Percentiles rank a stretch among this genome's conserved stretches.
phyloP scores from a whole-genome alignment of 192 early-diverging fungal species.

The Rhizophlyctis rosea region DNA sequence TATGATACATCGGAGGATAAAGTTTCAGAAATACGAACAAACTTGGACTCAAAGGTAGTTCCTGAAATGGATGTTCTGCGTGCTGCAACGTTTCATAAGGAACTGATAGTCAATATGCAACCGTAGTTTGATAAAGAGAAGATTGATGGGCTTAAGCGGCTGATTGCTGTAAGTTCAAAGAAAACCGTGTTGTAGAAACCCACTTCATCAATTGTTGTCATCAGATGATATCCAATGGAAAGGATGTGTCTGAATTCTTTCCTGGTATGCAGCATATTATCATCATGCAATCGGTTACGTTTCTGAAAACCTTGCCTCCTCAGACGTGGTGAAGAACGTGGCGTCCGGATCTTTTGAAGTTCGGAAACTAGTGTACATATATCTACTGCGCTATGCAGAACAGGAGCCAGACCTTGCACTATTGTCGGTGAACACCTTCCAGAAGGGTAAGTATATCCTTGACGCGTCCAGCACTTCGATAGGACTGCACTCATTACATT shows the following conservation, averaged over 20 bases:
- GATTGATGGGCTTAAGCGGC: conserved; percentile 84
- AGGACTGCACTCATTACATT: neutral
- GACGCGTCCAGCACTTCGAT: conserved; percentile 15
- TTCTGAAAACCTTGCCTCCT: conserved; percentile 34
- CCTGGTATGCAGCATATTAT: conserved; percentile 36
- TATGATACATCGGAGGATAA: conserved; percentile 90
- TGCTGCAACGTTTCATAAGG: no score
- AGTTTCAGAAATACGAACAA: conserved; percentile 67
- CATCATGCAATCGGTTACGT: neutral
- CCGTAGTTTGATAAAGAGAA: conserved; percentile 79
- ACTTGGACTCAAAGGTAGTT: conserved; percentile 70
- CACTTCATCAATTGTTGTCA: no score
- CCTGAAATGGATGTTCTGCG: neutral
- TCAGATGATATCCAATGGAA: conserved; percentile 85
- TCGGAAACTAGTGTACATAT: conserved; percentile 95
- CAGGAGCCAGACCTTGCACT: conserved; percentile 95
- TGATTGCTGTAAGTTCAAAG: conserved; percentile 79
- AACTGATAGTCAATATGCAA: neutral
- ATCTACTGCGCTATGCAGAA: conserved; percentile 90
- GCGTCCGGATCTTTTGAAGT: conserved; percentile 85
- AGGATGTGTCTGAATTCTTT: conserved; percentile 84
- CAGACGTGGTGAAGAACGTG: conserved; percentile 97
- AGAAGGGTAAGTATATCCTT: conserved; percentile 54
- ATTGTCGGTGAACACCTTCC: conserved; percentile 96
- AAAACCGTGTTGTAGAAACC: no score